These are phyloP conservation scores for Neofusicoccum cordaticola DNA, from an alignment of 2,329 filamentous ascomycete genomes.

Conservation along the genomic window DNA sequence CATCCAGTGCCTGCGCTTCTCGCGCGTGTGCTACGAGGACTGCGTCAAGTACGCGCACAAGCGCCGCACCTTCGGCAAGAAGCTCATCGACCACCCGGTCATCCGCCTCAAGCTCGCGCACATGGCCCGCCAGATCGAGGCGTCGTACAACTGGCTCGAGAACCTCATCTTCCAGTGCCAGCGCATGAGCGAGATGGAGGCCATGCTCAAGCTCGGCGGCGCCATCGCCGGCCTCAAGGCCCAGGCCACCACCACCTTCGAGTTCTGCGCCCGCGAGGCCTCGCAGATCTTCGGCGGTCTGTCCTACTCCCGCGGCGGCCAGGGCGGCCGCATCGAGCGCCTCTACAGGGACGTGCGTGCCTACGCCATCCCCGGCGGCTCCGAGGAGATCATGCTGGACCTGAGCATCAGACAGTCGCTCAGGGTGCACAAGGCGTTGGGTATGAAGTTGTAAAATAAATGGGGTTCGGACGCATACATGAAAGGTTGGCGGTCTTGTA, in stretches of 20 bases:
- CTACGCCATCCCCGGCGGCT: slow-evolving; percentile 90
- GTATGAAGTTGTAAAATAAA: slow-evolving; percentile 82
- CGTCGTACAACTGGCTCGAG: slow-evolving; percentile 95
- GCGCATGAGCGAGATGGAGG: slow-evolving; percentile 90
- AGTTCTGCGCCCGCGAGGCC: slow-evolving; percentile 95
- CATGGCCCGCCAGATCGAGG: slow-evolving; percentile 97
- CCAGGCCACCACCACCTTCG: slow-evolving; percentile 89
- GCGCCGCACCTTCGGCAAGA: slow-evolving; percentile 93
- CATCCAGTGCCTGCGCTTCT: slow-evolving; percentile 94
- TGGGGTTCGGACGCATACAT: background rate
- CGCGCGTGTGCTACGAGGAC: slow-evolving; percentile 95
- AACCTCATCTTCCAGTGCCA: slow-evolving; percentile 90
- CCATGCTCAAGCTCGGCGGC: slow-evolving; percentile 92
- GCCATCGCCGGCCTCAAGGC: slow-evolving; percentile 93
- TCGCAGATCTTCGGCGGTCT: slow-evolving; percentile 96
- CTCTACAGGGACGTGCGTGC: slow-evolving; percentile 93
- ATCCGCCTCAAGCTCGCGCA: slow-evolving; percentile 97
- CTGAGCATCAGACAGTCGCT: slow-evolving; percentile 88
- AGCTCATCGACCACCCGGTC: slow-evolving; percentile 92
- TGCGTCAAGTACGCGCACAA: slow-evolving; percentile 96
- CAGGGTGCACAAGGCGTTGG: slow-evolving; percentile 83
- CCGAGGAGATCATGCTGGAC: slow-evolving; percentile 98
- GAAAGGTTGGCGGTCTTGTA: background rate
- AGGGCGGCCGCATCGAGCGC: slow-evolving; percentile 92
- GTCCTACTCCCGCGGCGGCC: slow-evolving; percentile 87